Evolutionary conservation across 2,329 filamentous ascomycete genomes (phyloP).

Genomic region (Cordyceps tenuipes): DNA sequence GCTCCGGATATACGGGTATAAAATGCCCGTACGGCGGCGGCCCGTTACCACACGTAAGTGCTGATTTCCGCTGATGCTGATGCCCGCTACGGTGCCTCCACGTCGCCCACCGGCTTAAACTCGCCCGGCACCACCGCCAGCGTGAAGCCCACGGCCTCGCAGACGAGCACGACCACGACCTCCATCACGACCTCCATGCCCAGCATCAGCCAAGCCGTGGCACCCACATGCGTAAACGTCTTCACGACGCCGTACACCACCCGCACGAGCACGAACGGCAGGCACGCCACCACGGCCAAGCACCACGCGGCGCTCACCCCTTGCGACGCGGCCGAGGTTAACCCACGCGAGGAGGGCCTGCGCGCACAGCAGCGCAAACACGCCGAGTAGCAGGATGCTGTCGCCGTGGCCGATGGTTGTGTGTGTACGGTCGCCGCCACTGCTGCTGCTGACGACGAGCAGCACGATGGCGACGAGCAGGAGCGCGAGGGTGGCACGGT

Average conservation of each 20-base stretch:
- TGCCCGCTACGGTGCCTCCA: background rate
- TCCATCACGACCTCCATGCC: conserved; percentile 26
- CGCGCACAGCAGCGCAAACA: conserved; percentile 33
- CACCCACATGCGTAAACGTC: conserved; percentile 21
- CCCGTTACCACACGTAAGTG: background rate
- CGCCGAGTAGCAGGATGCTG: conserved; percentile 23
- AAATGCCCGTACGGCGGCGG: background rate
- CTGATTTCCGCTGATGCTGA: background rate
- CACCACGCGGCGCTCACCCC: conserved; percentile 49
- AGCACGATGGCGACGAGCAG: conserved; percentile 32
- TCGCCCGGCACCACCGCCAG: conserved; percentile 18
- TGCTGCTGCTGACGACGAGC: conserved; percentile 18
- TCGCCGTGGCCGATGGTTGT: conserved; percentile 21
- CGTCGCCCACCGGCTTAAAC: background rate
- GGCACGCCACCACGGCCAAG: conserved; percentile 31
- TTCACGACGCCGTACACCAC: conserved; percentile 23
- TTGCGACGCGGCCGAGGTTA: conserved; percentile 30
- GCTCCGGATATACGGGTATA: background rate
- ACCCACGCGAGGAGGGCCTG: conserved; percentile 30
- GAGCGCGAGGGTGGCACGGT: conserved; percentile 32
- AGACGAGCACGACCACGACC: conserved; percentile 24
- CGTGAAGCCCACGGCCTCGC: conserved; percentile 23
- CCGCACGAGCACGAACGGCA: conserved; percentile 27
- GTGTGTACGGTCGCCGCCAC: conserved; percentile 15
- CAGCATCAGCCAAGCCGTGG: conserved; percentile 24